Base-by-base conservation (phyloP, 805 yeast genomes). In the Ogataea nonfermentans region DNA sequence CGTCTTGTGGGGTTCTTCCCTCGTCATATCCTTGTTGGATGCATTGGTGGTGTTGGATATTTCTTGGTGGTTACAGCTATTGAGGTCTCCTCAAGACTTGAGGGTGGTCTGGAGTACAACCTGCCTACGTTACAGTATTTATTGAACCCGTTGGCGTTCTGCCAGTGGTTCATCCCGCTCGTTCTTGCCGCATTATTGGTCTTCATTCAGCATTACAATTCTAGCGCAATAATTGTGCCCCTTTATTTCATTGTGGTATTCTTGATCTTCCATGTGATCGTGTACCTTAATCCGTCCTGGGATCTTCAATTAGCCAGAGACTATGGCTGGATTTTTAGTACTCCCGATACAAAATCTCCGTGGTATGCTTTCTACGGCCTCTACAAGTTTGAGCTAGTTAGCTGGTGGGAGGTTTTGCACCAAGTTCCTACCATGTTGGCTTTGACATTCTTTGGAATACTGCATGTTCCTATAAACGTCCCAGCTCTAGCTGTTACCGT, bases 41-140 rank as follows among this genome's bases (percentile, higher is more conserved):
- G 98, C 59, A 90, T 93, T 52, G 99, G 99, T 27, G 99, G 99
- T 55, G 99, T 93, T 34, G 99, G 99, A 6, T 90, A 86, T 65
- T 93, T 93, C 62, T 68, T 93, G 35, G 68, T 89, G 2, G 81
- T 86, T 1, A 93, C 99, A 0, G 99, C 96, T 1, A 65, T 93
- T 20, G 97, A 91, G 56, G 96, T 93, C 1, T 75, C 87, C n/a
- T 81, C 96, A 0, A 70, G 95, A 43, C 62, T 86, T 23, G 85
- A 86, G 34, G 85, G 86, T 3, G 81, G 87, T 2, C 61, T 91
- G 29, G 72, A 71, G 36, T 90, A 87, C 57, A 73, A 79, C 43
- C 57, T 67, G 53, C 71, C 64, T 2, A 85, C 88, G 11, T 62
- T 87, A 36, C 38, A 60, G 14, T 68, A 65, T 37, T 59, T 81